Evolutionary conservation across 768 basidiomycete genomes (phyloP), one percentile per base, ranked within the genome.

Genomic region (Tylopilus vinaceipallidus): DNA sequence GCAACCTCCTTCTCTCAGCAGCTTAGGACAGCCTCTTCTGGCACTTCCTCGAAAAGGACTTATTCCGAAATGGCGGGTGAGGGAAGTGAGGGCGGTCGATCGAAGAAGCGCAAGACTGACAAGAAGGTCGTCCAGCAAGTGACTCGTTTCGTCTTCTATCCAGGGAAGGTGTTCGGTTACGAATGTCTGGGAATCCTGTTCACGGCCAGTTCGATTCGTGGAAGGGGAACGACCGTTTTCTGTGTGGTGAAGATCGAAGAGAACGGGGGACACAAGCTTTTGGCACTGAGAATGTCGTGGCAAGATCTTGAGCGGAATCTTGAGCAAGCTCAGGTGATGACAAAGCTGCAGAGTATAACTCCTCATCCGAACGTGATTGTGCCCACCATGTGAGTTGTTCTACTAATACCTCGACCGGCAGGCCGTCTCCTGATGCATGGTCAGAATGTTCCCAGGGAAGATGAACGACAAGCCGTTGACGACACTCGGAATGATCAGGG

Each of bases 121-220:
- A 19, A 37, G 1, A 12, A 1, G 3, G 1, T 4, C 0, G 22
- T 32, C 3, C 16, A 41, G 16, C 4, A 26, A 9, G 49, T 16
- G 4, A 6, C 41, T 2, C 47, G 34, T 0, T 4, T 47, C 2
- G 30, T 47, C 3, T 51, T 45, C 27, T 22, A 32, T 9, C 54
- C 57, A 0, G 6, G 43, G 11, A 3, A n/a, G 9, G 54, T 50
- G 30, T 49, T 56, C 12, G 48, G 48, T 0, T 8, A 47, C 27
- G 2, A 23, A 3, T 52, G 48, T 36, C 4, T 44, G 2, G 50
- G 52, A 0, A 39, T 56, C 9, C 20, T 59, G 27, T 58, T 52
- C 9, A 55, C 45, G 9, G 3, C 45, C 1, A 8, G 48, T 19
- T 59, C 53, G 1, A 44, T 59, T 38, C 53, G 56, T n/a, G 53